A percentile compares a stretch with the other conserved stretches of the same genome.
phyloP scores from a whole-genome alignment of 208 protist species.

The Crithidia mellificae region DNA sequence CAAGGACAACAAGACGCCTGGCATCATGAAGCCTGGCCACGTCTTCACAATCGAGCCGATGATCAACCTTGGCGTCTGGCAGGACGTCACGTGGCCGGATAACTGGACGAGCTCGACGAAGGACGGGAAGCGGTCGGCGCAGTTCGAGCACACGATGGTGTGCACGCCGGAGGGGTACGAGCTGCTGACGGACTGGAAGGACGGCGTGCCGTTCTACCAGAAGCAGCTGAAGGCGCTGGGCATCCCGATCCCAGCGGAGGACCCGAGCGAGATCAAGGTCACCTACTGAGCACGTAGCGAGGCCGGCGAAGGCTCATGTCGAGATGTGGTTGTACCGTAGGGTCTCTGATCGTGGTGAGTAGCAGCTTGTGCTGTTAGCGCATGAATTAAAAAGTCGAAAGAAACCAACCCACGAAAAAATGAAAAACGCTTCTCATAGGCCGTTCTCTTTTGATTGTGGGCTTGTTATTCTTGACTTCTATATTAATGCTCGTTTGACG shows the following conservation, averaged over 20 bases:
- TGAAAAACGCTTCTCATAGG: too few species aligned
- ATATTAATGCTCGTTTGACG: too few species aligned
- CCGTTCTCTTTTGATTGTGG: too few species aligned
- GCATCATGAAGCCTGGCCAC: conserved; percentile 93
- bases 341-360: too few species aligned
- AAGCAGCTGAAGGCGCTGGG: conserved; percentile 76
- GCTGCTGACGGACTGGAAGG: conserved; percentile 85
- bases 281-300: too few species aligned
- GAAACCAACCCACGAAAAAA: too few species aligned
- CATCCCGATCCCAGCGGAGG: conserved; percentile 58
- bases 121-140: conserved; percentile 96
- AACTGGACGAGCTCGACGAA: conserved; percentile 96
- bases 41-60: conserved; percentile 99
- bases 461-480: too few species aligned
- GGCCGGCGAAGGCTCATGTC: too few species aligned
- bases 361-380: too few species aligned
- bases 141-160: conserved; percentile 99
- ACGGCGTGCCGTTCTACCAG: conserved; percentile 86
- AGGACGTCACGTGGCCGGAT: conserved; percentile 94
- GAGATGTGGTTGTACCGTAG: too few species aligned
- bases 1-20: conserved; percentile 88
- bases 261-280: conserved; percentile 65
- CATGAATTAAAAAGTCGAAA: too few species aligned
- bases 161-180: conserved; percentile 92
- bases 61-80: conserved; percentile 95